Percentiles rank a stretch among this genome's conserved stretches.
These are phyloP conservation scores for Scheffersomyces stambukii DNA, from an alignment of 1,139 yeast species.

Conservation along the genomic window DNA sequence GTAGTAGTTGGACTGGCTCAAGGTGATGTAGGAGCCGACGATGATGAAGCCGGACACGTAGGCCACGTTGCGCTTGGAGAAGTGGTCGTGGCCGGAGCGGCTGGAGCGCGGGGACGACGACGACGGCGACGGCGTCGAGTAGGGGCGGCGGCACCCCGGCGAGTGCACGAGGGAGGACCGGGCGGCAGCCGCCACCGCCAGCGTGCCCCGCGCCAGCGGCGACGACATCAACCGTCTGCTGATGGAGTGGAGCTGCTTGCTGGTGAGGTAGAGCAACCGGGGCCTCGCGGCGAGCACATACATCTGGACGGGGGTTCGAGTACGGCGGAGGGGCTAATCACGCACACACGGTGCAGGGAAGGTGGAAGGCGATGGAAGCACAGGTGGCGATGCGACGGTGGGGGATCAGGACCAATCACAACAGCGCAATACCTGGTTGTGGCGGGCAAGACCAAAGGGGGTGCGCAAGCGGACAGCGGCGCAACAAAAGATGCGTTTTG, in stretches of 20 bases:
- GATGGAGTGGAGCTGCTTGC: slow-evolving; percentile 13
- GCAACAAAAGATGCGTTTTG: too few species aligned
- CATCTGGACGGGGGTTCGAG: slow-evolving; percentile 9
- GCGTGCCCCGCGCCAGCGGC: too few species aligned
- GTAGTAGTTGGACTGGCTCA: slow-evolving; percentile 40
- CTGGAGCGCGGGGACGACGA: neutral
- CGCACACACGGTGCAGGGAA: too few species aligned
- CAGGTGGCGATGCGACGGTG: too few species aligned
- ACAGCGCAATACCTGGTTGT: too few species aligned
- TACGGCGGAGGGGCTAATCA: too few species aligned
- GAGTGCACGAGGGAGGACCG: too few species aligned
- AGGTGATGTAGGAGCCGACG: slow-evolving; percentile 42
- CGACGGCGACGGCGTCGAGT: slow-evolving; percentile 1
- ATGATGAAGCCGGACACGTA: slow-evolving; percentile 42
- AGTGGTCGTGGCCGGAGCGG: neutral
- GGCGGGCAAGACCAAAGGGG: too few species aligned
- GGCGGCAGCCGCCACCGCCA: slow-evolving; percentile 8
- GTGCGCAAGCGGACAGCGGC: too few species aligned
- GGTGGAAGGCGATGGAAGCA: too few species aligned
- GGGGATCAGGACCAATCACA: too few species aligned
- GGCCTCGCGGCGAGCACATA: slow-evolving; percentile 14
- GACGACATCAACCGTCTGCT: slow-evolving; percentile 9
- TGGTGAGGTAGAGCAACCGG: slow-evolving; percentile 13
- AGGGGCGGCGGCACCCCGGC: too few species aligned
- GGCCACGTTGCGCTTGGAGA: slow-evolving; percentile 27